These are phyloP conservation scores for Fallopia convolvulus DNA, from an alignment of 148 eudicot species.

Conservation along the genomic window DNA sequence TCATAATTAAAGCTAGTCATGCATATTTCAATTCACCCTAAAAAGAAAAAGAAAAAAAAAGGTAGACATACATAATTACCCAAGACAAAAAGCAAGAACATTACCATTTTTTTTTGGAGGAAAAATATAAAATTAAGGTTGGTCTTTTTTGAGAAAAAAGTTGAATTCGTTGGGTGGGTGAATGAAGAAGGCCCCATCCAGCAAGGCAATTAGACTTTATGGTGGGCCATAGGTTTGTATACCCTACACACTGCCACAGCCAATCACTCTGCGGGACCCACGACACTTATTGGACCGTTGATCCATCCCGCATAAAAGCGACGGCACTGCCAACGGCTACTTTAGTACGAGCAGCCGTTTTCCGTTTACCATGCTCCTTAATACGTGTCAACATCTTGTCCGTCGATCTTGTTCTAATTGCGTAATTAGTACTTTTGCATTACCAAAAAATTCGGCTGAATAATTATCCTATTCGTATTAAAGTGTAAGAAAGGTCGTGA, in stretches of 20 bases:
- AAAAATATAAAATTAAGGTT: background rate
- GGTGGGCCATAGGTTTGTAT: background rate
- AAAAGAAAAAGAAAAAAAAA: too few relatives aligned
- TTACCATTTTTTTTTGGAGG: background rate
- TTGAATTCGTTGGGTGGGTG: background rate
- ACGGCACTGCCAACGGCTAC: slow-evolving; percentile 9
- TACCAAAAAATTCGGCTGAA: too few relatives aligned
- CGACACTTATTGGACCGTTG: background rate
- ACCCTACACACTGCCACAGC: background rate
- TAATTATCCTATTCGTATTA: too few relatives aligned
- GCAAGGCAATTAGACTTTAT: background rate
- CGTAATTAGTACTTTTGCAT: too few relatives aligned
- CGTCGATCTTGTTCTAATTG: background rate
- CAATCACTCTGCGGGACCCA: background rate
- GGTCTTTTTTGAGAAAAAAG: background rate
- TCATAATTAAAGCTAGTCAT: background rate
- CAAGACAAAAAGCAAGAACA: background rate
- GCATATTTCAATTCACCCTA: too few relatives aligned
- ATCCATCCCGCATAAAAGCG: background rate
- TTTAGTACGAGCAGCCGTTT: background rate
- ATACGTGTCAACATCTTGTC: background rate
- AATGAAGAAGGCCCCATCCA: background rate
- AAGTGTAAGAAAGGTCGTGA: too few relatives aligned
- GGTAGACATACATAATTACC: background rate
- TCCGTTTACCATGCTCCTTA: background rate